phyloP scores from a whole-genome alignment of 2,329 filamentous ascomycete genomes.

The Botrytis paeoniae region DNA sequence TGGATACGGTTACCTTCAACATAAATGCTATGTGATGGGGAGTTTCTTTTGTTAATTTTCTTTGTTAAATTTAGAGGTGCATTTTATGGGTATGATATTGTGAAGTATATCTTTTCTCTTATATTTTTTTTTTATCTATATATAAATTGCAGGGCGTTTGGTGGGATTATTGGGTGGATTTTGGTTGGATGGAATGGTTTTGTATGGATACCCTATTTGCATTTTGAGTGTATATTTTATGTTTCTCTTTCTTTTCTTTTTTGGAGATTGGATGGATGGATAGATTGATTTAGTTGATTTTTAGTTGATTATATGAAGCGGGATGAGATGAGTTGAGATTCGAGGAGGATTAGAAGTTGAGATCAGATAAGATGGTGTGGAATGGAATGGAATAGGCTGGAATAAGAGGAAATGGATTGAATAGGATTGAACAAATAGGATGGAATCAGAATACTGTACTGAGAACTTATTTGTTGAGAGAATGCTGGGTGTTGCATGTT shows the following conservation, averaged over 20 bases:
- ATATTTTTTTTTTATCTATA: not conserved
- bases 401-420: too few relatives aligned
- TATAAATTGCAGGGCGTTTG: not conserved
- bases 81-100: not conserved
- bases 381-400: not conserved
- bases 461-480: too few relatives aligned
- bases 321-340: not conserved
- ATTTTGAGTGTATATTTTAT: not conserved
- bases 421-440: not conserved
- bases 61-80: not conserved
- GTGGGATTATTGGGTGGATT: not conserved
- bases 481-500: too few relatives aligned
- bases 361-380: not conserved
- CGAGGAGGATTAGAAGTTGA: not conserved
- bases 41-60: not conserved
- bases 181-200: not conserved
- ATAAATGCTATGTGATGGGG: not conserved
- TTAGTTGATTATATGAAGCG: not conserved
- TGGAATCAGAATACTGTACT: not conserved
- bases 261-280: not conserved
- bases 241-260: too few relatives aligned
- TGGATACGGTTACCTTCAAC: not conserved
- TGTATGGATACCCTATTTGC: constrained; percentile 10
- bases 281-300: too few relatives aligned
- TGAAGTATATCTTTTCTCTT: not conserved